Evolutionary conservation across 2,329 filamentous ascomycete genomes (phyloP), one percentile per base, ranked within the genome.

Genomic region (Talaromyces sp.): DNA sequence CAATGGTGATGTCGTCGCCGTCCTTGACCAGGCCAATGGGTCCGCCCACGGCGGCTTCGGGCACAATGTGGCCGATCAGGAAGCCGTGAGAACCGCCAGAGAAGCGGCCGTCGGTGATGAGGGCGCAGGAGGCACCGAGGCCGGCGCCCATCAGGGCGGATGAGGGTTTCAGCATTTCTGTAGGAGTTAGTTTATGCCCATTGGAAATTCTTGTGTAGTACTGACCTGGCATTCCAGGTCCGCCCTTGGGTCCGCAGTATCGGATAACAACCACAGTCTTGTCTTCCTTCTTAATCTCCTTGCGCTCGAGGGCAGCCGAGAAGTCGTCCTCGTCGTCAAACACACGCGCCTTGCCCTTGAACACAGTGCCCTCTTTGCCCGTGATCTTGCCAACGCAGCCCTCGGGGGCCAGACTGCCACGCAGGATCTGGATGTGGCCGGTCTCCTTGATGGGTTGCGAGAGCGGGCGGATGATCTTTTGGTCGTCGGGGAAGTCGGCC

Each of bases 31-130:
- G 82, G 15, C 85, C 92, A 64, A 96, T 95, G 2, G 92, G 92
- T 0, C 92, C 92, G 56, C 92, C 92, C 66, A 90, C 90, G 72
- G 91, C 88, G 9, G 92, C 92, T 78, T 96, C 92, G 28, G 92
- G 92, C 47, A 93, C 91, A 64, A 96, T 89, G 77, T 95, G 91
- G 1, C 91, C 91, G 69, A 95, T 93, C 67, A 95, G 80, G 83
- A 95, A 95, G 44, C 91, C 91, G 82, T 95, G 91, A 64, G 85
- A 89, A 58, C 90, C 92, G 62, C 92, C 92, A 9, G 74, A 77
- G 71, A 77, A 77, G 55, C 75, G 73, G 27, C 88, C 88, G 68
- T 91, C 88, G 0, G 88, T 91, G 74, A 91, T 87, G 42, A 91
- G 79, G 3, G 88, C 88, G 25, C 88, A 85, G 64, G 90, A 87